Evolutionary conservation across 1,284 basidiomycete species (phyloP).

Genomic region (Boletus semigastroideus): DNA sequence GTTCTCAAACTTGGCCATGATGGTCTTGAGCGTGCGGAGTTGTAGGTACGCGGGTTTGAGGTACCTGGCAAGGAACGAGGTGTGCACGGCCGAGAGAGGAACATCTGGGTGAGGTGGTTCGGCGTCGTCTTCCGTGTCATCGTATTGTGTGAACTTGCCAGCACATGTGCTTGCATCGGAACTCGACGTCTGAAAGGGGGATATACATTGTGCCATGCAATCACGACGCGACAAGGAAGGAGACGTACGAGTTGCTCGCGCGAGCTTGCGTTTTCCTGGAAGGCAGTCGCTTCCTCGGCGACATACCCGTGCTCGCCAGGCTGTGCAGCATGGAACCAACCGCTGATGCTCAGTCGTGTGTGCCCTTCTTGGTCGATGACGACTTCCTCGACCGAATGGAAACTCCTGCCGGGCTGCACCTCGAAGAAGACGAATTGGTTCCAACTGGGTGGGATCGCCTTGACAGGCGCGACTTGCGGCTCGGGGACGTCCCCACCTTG

Average conservation of each 20-base stretch:
- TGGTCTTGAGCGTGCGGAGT: conserved; percentile 74
- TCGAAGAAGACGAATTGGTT: conserved; percentile 98
- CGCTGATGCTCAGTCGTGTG: conserved; percentile 85
- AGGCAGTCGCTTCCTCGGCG: conserved; percentile 38
- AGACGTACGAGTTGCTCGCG: conserved; percentile 75
- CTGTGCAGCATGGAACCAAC: conserved; percentile 95
- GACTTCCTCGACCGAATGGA: conserved; percentile 97
- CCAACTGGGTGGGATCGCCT: conserved; percentile 81
- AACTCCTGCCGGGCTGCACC: conserved; percentile 86
- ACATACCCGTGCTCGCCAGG: conserved; percentile 89
- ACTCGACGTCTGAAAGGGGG: conserved; percentile 51
- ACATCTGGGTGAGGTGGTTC: conserved; percentile 50
- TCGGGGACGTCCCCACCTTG: conserved; percentile 52
- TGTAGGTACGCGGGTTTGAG: conserved; percentile 92
- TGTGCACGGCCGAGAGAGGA: conserved; percentile 59
- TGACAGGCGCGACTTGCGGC: conserved; percentile 60
- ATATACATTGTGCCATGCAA: neutral
- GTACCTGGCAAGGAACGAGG: conserved; percentile 75
- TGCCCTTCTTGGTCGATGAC: conserved; percentile 76
- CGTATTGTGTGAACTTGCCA: conserved; percentile 56
- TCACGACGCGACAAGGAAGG: neutral
- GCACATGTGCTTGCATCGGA: conserved; percentile 39
- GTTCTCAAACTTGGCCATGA: conserved; percentile 81
- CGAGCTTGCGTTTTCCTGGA: conserved; percentile 57
- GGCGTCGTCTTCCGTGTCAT: conserved; percentile 34